Conservation (phyloP, 108 stramenopile genomes). For the Skeletonema potamos region DNA sequence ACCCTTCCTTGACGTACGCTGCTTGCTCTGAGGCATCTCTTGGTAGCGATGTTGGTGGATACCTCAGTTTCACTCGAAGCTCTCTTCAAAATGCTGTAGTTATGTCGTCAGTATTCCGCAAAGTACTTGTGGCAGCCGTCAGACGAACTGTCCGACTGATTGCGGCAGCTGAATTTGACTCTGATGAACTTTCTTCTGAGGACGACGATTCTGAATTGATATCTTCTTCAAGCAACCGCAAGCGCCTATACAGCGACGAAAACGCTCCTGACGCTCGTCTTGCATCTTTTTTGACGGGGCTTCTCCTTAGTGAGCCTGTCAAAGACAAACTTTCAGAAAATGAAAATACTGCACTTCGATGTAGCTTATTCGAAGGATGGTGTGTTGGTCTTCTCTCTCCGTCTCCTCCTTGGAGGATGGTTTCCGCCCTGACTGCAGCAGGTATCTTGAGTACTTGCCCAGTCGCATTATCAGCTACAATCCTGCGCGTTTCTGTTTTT, state of each 20-base stretch:
- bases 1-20: slow-evolving; percentile 31
- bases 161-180: slow-evolving; percentile 60
- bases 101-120: slow-evolving; percentile 54
- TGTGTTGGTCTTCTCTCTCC: slow-evolving; percentile 78
- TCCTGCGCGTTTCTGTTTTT: slow-evolving; percentile 48
- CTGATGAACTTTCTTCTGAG: slow-evolving; percentile 47
- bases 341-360: slow-evolving; percentile 46
- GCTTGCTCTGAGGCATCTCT: slow-evolving; percentile 67
- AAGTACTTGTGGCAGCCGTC: slow-evolving; percentile 56
- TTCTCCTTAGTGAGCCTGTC: slow-evolving; percentile 56
- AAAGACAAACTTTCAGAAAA: slow-evolving; percentile 33
- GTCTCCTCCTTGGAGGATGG: slow-evolving; percentile 83
- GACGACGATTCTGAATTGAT: slow-evolving; percentile 7
- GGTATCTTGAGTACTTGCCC: slow-evolving; percentile 71
- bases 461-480: slow-evolving; percentile 37
- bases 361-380: slow-evolving; percentile 75
- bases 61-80: slow-evolving; percentile 55
- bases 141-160: slow-evolving; percentile 66
- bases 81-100: slow-evolving; percentile 64
- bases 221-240: slow-evolving; percentile 3
- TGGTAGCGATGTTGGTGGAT: slow-evolving; percentile 62
- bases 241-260: slow-evolving; percentile 6
- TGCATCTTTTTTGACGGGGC: slow-evolving; percentile 68
- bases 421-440: slow-evolving; percentile 69
- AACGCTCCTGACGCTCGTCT: slow-evolving; percentile 73